Evolutionary conservation across 345 rosid genomes (phyloP), one percentile per base, ranked within the genome.

Genomic region (Ceriops decandra): DNA sequence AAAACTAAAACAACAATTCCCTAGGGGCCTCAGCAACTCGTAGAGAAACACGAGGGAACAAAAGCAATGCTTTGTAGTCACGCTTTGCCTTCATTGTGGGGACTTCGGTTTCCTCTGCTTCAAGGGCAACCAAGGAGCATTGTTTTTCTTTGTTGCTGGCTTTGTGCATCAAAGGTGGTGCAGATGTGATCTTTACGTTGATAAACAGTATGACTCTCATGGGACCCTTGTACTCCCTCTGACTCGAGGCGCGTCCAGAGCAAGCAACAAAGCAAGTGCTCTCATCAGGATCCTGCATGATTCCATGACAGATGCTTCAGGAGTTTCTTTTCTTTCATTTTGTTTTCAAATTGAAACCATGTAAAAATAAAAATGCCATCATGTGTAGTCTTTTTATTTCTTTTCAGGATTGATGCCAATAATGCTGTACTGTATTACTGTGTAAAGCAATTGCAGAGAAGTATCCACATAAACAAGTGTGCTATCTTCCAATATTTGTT

Each of bases 201-300:
- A 85, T 69, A 47, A 85, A 84, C 77, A 79, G 71, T 72, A 80
- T 85, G 70, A 74, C 90, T 35, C 76, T 90, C 1, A 88, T 86
- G 90, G 82, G 72, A 60, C 82, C 92, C 1, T 81, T 90, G 63
- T 90, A 90, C 79, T 84, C 92, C 74, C 73, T 59, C 78, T 88
- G 58, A 73, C 82, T 46, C 86, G 87, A 74, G 96, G 98, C 71
- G 83, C 88, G 2, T 68, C 87, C 66, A 82, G 88, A 47, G 83
- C 86, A 52, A 81, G 92, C 85, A 93, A 79, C 84, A 90, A 88
- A 67, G 89, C 93, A 20, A 72, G 86, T 66, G 73, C 88, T 47
- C 86, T 90, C 28, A 85, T 90, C 38, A 81, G 82, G 78, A 58
- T 88, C 70, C 91, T 88, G 13, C 98, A 88, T 27, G 86, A 86